A percentile compares a stretch with the other conserved stretches of the same genome.
Evolutionary conservation across 73 alveolate genomes (phyloP).

Genomic region (Paramecium tetraurelia): DNA sequence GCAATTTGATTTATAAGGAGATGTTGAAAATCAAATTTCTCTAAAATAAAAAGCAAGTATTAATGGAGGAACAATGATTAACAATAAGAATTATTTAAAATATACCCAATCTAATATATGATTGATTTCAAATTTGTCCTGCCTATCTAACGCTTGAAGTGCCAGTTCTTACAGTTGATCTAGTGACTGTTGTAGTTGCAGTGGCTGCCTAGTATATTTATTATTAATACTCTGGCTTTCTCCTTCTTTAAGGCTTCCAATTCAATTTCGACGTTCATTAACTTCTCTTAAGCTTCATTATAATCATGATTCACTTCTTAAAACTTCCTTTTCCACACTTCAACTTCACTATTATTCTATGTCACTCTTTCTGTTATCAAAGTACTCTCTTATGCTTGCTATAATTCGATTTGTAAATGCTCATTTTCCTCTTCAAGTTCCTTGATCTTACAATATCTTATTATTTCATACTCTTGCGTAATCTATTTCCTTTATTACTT

Average conservation of each 20-base stretch:
- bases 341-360: background rate
- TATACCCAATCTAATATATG: background rate
- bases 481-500: conserved; percentile 12
- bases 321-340: conserved; percentile 20
- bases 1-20: conserved; percentile 31
- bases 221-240: background rate
- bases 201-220: background rate
- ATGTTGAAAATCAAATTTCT: background rate
- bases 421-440: background rate
- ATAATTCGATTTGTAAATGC: background rate
- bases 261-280: conserved; percentile 13
- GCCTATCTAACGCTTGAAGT: background rate
- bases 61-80: background rate
- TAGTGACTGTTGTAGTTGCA: conserved; percentile 10
- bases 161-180: background rate
- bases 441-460: background rate
- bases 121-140: background rate
- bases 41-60: background rate
- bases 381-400: background rate
- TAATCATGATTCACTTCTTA: background rate
- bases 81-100: background rate
- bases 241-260: conserved; percentile 36
- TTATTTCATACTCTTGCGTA: conserved; percentile 2
- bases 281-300: background rate
- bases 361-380: conserved; percentile 10